phyloP scores from a whole-genome alignment of 768 basidiomycete species.

The Mycena sanguinolenta region DNA sequence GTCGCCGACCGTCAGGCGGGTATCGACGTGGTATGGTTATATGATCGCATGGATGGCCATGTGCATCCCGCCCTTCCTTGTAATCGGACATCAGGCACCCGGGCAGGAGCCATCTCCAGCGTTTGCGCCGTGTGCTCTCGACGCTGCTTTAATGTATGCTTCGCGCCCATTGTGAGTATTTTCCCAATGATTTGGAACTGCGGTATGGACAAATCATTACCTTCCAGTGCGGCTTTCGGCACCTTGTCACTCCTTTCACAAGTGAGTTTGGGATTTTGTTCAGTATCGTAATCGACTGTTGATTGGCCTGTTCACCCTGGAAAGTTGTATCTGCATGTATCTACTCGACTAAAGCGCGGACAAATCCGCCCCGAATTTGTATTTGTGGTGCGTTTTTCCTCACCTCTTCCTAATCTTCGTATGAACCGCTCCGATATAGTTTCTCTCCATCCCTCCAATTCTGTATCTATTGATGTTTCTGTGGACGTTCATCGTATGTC shows the following conservation, averaged over 20 bases:
- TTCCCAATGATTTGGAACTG: too few species aligned
- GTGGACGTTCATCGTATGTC: constrained; percentile 15
- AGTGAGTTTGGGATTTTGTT: background rate
- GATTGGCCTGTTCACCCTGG: too few species aligned
- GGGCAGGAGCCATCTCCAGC: constrained; percentile 20
- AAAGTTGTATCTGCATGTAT: constrained; percentile 28
- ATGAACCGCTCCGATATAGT: background rate
- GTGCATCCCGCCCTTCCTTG: constrained; percentile 24
- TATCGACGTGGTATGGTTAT: constrained; percentile 28
- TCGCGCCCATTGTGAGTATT: constrained; percentile 27
- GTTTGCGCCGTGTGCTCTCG: constrained; percentile 14
- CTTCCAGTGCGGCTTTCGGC: constrained; percentile 20
- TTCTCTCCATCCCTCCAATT: constrained; percentile 16
- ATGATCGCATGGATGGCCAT: constrained; percentile 25
- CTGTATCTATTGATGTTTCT: constrained; percentile 18
- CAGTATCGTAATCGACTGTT: background rate
- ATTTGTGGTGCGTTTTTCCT: constrained; percentile 17
- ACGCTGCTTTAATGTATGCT: constrained; percentile 30
- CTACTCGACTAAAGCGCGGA: constrained; percentile 15
- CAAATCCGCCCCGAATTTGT: background rate
- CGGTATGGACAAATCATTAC: too few species aligned
- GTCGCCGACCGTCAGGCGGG: constrained; percentile 20
- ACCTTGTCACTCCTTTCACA: constrained; percentile 27
- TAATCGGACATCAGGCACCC: constrained; percentile 26
- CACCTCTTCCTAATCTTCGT: too few species aligned